phyloP scores from a whole-genome alignment of 306 rosid genomes.

The Cicer judaicum region DNA sequence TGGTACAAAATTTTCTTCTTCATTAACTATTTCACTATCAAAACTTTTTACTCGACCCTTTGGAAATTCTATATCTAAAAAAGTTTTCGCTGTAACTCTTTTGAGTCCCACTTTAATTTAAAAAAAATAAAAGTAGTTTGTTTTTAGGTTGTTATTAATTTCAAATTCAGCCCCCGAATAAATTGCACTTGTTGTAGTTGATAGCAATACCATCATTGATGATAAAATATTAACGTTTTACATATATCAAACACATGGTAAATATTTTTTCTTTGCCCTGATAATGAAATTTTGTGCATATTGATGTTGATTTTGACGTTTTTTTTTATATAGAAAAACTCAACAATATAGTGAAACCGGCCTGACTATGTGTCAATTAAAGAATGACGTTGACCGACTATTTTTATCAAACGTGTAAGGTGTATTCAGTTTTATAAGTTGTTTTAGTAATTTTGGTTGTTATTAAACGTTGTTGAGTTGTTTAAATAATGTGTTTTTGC shows the following conservation, averaged over 20 bases:
- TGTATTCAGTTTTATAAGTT: too few relatives aligned
- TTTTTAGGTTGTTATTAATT: not conserved
- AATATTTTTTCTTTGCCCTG: too few relatives aligned
- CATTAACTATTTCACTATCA: constrained; percentile 29
- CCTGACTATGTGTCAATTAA: not conserved
- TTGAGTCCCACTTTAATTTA: not conserved
- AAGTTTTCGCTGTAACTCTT: not conserved
- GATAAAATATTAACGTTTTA: not conserved
- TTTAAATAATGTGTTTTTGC: too few relatives aligned
- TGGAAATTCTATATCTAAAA: not conserved
- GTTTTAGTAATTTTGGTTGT: too few relatives aligned
- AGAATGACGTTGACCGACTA: not conserved
- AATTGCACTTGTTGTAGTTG: not conserved
- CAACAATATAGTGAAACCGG: not conserved
- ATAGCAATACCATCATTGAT: not conserved
- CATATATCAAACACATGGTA: too few relatives aligned
- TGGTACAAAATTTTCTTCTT: not conserved
- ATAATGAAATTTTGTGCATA: too few relatives aligned
- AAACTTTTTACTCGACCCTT: constrained; percentile 14
- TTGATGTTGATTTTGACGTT: too few relatives aligned
- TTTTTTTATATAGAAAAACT: too few relatives aligned
- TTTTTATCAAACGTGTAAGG: not conserved
- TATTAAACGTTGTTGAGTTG: too few relatives aligned
- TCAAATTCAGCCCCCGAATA: not conserved
- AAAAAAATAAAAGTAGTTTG: constrained; percentile 8